Evolutionary conservation across 2,329 filamentous ascomycete species (phyloP).

Genomic region (Fusarium staphyleae): DNA sequence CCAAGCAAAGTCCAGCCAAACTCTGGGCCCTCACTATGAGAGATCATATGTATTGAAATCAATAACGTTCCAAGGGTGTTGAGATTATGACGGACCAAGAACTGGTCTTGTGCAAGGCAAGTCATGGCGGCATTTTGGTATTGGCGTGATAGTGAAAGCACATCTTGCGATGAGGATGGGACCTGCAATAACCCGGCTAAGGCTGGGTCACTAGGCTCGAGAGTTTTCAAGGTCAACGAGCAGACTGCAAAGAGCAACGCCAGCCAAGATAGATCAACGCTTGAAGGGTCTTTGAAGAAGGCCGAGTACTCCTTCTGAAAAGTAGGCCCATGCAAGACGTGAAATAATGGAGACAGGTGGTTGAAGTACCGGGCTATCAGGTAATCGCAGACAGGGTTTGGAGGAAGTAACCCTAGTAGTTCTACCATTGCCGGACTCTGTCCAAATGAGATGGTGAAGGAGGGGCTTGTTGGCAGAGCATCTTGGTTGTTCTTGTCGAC

Average conservation of each 20-base stretch:
- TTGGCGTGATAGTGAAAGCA: not conserved
- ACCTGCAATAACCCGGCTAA: slow-evolving; percentile 10
- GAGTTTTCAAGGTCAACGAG: slow-evolving; percentile 16
- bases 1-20: slow-evolving; percentile 28
- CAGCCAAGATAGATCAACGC: slow-evolving; percentile 20
- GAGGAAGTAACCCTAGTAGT: slow-evolving; percentile 14
- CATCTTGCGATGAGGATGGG: not conserved
- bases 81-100: slow-evolving; percentile 23
- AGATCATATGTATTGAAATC: slow-evolving; percentile 19
- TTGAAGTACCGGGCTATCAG: slow-evolving; percentile 22
- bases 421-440: slow-evolving; percentile 3
- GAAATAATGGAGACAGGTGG: slow-evolving; percentile 22
- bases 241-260: slow-evolving; percentile 27
- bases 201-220: slow-evolving; percentile 14
- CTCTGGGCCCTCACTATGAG: slow-evolving; percentile 19
- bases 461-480: not conserved
- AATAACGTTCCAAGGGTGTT: slow-evolving; percentile 25
- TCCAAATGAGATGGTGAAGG: slow-evolving; percentile 7
- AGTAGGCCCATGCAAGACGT: slow-evolving; percentile 23
- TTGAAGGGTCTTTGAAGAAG: slow-evolving; percentile 7
- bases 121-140: slow-evolving; percentile 19
- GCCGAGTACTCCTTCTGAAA: slow-evolving; percentile 25
- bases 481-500: not conserved
- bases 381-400: slow-evolving; percentile 12
- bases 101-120: slow-evolving; percentile 22